Base-by-base conservation (phyloP, 2,329 filamentous ascomycete species). In the Neobulgaria alba region DNA sequence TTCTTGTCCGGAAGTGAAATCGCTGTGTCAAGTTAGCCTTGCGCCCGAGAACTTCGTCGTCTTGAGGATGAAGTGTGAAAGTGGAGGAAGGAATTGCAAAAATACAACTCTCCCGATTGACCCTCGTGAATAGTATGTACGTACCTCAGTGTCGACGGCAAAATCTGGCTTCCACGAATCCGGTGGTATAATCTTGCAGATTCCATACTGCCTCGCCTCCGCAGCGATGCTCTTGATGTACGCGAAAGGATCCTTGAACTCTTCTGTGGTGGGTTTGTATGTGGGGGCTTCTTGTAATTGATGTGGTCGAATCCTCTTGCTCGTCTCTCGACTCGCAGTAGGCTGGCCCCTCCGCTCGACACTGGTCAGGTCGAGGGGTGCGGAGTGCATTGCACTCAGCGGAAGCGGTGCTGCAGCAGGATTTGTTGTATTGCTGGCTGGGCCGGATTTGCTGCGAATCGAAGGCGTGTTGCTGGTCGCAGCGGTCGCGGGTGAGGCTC, bases 1-100 rank as follows among this genome's bases (percentile, higher is more conserved):
- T 88, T 60, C 92, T 79, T 10, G 92, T 98, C 50, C 88, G 80
- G 60, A 98, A 98, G 63, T 98, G 92, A 58, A 98, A 98, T 64
- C 81, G 85, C 89, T 95, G 59, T 51, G 50, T 48, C 14, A 30
- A 39, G 45, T 61, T 45, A 63, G 57, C 43, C 46, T 38, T 38
- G 26, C 17, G 10, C 21, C 33, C 20, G 21, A n/a, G 15, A 5
- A 15, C 26, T 26, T 4, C 17, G 4, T 15, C 0, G 20, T 10
- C 18, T 14, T 33, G 10, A 3, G 17, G 5, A 12, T 35, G 15
- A 12, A 20, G 12, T 33, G 10, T 33, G 14, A n/a, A n/a, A n/a
- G 14, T 33, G 5, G 10, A 15, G n/a, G 12, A n/a, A 29, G n/a
- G 12, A 5, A 30, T 3, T 30, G 15, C 4, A 12, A 30, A 5